Base-by-base conservation (phyloP, 176 grass and related monocot genomes). In the Raddia distichophylla region DNA sequence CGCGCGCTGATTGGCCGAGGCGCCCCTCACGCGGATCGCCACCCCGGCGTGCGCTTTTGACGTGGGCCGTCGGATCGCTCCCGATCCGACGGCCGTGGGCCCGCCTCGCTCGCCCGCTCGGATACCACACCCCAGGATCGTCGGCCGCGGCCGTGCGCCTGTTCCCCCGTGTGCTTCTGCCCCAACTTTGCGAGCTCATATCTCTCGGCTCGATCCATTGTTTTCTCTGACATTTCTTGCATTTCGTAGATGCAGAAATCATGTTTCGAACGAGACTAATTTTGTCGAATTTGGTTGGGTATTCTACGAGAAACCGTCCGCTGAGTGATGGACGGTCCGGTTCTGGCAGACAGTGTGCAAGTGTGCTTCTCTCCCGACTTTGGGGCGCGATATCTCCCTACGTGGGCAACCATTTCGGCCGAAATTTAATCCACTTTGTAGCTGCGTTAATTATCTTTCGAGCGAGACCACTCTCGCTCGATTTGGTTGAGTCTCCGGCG, bases 321-420 rank as follows among this genome's bases (percentile, higher is more conserved):
- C 2, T 1, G 0, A 73, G 51, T 67, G n/a, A 18, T 20, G 7
- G 12, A 6, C 7, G 74, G 74, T 88, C 59, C 5, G 27, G 20
- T 37, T 10, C 0, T 0, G 5, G 40, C 1, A 32, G 8, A 44
- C 4, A 64, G 59, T 68, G 50, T 58, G 60, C 58, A 18, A 1
- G 64, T 97, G 94, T 97, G 91, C 60, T 97, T 97, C 85, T 89
- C 69, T 37, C 49, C 47, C 64, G n/a, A 70, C 5, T 93, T 87
- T 70, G 66, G 52, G 20, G 0, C 2, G 5, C 54, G 0, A 87
- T 47, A 71, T 74, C 94, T 83, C 67, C 2, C 12, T 15, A 6
- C 15, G 5, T 2, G 0, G 0, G 33, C 3, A 0, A 83, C 52
- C 73, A 9, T 91, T 91, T 63, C 0, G 0, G 1, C 5, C 67